Base-by-base conservation (phyloP, 148 eudicot species). In the Chenopodium suecicum region DNA sequence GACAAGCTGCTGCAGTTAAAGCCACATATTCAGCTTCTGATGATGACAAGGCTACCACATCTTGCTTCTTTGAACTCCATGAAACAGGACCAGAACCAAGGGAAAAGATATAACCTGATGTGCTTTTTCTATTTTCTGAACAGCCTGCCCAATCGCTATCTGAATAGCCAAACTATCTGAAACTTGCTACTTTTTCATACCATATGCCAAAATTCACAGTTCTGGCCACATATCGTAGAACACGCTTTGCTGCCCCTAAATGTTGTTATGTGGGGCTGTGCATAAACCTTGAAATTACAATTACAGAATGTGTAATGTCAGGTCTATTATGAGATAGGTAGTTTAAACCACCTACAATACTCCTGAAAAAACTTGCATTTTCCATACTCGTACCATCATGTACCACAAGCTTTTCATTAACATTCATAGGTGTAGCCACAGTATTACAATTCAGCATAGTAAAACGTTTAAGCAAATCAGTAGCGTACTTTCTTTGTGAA, bases 71-170 rank as follows among this genome's bases (percentile, higher is more conserved):
- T 5, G 77, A n/a, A 50, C 77, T 47, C 77, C 77, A 74, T 11
- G 62, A 74, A 0, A 74, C 14, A 72, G 0, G 29, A 22, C 41
- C 77, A 1, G 77, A 25, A 47, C 32, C 60, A 1, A 74, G 10
- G 7, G 62, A 74, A 23, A 22, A 56, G 2, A 47, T 63, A 60
- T 60, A 60, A 1, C 64, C 23, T 0, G 25, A 60, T 5, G 64
- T 20, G 4, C 64, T 60, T 1, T 77, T 77, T 37, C 70, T 77
- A 20, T 41, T 56, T 25, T 63, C 79, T 20, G 12, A 9, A 63
- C 54, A 77, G 1, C 70, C 50, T 34, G 29, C 79, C 79, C 79
- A 77, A 4, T 77, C 79, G 41, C 70, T 77, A 41, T 77, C 20
- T 1, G 52, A 77, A 31, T 60, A 77, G 12, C 79, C 79, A 32